Evolutionary conservation across 2,329 filamentous ascomycete genomes (phyloP), one percentile per base, ranked within the genome.

Genomic region (Pyricularia grisea): DNA sequence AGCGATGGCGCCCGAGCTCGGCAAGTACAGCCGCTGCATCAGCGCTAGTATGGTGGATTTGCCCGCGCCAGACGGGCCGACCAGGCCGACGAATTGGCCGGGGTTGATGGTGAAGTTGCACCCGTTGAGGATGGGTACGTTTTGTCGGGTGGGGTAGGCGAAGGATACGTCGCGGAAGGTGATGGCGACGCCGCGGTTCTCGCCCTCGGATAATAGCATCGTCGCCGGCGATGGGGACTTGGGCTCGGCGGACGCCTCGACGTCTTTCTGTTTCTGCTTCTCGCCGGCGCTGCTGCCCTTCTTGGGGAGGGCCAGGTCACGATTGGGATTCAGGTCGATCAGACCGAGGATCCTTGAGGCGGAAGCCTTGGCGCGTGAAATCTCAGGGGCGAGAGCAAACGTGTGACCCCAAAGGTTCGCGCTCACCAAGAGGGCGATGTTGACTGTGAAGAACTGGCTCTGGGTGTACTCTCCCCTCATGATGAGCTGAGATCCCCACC

Each of bases 401-500:
- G 93, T 87, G 73, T 92, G 88, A 11, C 90, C 89, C 82, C 89
- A 92, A 5, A 90, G 82, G 76, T 92, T 88, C 0, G 91, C 90
- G 69, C 88, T 90, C 58, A 93, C 87, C 1, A 94, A 83, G 73
- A 94, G 85, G 4, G 90, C 84, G 6, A 91, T 83, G 4, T 92
- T 82, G 9, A 93, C 89, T 73, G 92, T 90, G 76, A 93, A 88
- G 79, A 93, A 93, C n/a, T 90, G 85, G 36, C 88, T 86, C 63
- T 85, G 85, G 2, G 79, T 82, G 72, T 90, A 90, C 69, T 86
- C 80, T 4, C 90, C 90, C 61, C 84, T 82, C 67, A 88, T 84
- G 70, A 93, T 91, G 71, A 88, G 87, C 73, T 87, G 89, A 0
- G 90, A 85, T 3, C 91, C 91, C 90, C 91, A 94, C 90, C 90